phyloP scores from a whole-genome alignment of 306 rosid species.

The Echinosophora koreensis region DNA sequence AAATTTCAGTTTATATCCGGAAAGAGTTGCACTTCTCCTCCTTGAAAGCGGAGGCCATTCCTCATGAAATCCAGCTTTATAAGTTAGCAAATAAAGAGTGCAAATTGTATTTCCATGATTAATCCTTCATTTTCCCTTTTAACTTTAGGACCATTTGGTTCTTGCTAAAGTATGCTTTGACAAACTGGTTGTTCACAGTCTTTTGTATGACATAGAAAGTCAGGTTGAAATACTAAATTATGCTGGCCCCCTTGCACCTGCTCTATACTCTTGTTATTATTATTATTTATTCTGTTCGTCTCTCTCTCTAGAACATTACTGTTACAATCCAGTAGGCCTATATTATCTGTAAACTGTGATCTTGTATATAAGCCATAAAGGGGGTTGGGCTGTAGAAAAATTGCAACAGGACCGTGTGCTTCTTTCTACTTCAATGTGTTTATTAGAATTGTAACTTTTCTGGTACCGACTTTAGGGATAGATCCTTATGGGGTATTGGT shows the following conservation, averaged over 20 bases:
- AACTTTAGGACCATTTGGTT: neutral
- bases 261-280: neutral
- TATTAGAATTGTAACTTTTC: neutral
- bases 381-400: neutral
- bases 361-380: neutral
- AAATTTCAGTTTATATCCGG: conserved; percentile 1
- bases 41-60: neutral
- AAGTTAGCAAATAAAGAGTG: conserved; percentile 3
- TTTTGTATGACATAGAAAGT: neutral
- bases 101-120: conserved; percentile 10
- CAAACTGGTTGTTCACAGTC: neutral
- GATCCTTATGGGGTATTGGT: conserved; percentile 3
- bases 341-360: neutral
- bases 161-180: neutral
- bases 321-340: neutral
- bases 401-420: neutral
- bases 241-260: neutral
- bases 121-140: neutral
- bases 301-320: neutral
- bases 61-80: neutral
- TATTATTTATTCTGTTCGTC: neutral
- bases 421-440: conserved; percentile 10
- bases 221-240: neutral
- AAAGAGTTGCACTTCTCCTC: neutral
- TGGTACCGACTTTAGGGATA: conserved; percentile 1